A percentile compares a stretch with the other conserved stretches of the same genome.
Evolutionary conservation across 805 yeast species (phyloP).

Genomic region (Candida coquimbonensis): DNA sequence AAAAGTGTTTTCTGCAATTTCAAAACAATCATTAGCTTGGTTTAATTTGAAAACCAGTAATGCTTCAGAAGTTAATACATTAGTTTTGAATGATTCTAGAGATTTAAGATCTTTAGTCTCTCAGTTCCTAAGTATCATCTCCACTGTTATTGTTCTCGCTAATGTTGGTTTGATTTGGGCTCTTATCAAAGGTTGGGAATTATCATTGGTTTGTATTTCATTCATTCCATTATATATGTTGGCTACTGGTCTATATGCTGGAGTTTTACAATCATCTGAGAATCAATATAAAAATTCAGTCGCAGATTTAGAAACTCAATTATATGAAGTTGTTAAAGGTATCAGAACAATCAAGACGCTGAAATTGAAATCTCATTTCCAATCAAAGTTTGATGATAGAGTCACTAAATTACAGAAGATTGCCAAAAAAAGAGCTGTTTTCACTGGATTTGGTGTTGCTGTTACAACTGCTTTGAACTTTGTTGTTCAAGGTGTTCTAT

Average conservation of each 20-base stretch:
- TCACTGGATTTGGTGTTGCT: slow-evolving; percentile 64
- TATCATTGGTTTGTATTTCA: slow-evolving; percentile 75
- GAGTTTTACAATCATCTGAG: slow-evolving; percentile 47
- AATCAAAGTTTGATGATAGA: slow-evolving; percentile 26
- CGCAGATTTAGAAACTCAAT: slow-evolving; percentile 44
- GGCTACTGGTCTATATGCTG: slow-evolving; percentile 46
- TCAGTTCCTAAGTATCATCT: slow-evolving; percentile 48
- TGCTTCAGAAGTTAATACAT: slow-evolving; percentile 52
- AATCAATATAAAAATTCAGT: slow-evolving; percentile 49
- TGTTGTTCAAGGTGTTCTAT: slow-evolving; percentile 61
- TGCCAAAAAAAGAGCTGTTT: slow-evolving; percentile 48
- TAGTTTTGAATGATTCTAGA: slow-evolving; percentile 75
- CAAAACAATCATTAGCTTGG: slow-evolving; percentile 49
- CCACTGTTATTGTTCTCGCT: slow-evolving; percentile 49
- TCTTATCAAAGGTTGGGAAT: slow-evolving; percentile 71
- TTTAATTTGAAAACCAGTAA: slow-evolving; percentile 32
- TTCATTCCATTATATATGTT: slow-evolving; percentile 58
- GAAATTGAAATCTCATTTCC: slow-evolving; percentile 45
- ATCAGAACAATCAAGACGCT: slow-evolving; percentile 59
- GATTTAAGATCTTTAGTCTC: slow-evolving; percentile 64
- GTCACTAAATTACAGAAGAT: slow-evolving; percentile 27
- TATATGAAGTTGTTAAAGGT: slow-evolving; percentile 47
- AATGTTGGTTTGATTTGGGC: slow-evolving; percentile 73
- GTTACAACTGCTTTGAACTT: slow-evolving; percentile 45
- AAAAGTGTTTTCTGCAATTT: slow-evolving; percentile 39